phyloP scores from a whole-genome alignment of 768 basidiomycete genomes.

The Russula dissimulans region DNA sequence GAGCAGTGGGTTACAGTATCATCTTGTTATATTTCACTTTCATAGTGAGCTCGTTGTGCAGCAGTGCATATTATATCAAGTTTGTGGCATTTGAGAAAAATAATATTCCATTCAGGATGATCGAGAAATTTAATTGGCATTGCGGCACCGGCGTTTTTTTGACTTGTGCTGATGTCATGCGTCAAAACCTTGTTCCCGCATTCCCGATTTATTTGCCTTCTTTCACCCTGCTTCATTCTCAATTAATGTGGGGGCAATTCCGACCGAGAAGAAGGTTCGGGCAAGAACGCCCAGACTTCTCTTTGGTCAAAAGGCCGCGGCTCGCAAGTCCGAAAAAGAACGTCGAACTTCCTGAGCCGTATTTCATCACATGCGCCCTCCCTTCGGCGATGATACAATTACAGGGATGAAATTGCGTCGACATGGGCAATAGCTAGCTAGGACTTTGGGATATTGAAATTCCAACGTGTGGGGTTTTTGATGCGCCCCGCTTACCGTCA shows the following conservation, averaged over 20 bases:
- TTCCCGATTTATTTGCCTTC: slow-evolving; percentile 17
- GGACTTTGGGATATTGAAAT: neutral
- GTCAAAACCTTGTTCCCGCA: slow-evolving; percentile 7
- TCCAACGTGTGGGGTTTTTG: neutral
- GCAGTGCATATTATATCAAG: no score
- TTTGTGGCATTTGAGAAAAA: no score
- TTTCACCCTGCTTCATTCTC: neutral
- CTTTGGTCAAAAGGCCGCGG: slow-evolving; percentile 2
- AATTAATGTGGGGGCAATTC: slow-evolving; percentile 2
- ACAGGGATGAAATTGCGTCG: neutral
- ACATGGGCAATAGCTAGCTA: neutral
- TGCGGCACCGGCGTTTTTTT: neutral
- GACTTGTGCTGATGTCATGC: neutral
- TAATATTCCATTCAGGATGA: no score
- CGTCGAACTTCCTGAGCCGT: neutral
- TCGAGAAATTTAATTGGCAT: no score
- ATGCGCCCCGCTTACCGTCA: neutral
- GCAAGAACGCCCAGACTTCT: slow-evolving; percentile 1
- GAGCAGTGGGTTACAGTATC: no score
- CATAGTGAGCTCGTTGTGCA: no score
- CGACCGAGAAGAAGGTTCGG: slow-evolving; percentile 7
- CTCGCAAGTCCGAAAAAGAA: neutral
- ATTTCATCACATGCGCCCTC: neutral
- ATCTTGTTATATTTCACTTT: no score
- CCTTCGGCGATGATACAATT: neutral